Conservation (phyloP, 805 yeast genomes). For the Starmerella scarabaei region DNA sequence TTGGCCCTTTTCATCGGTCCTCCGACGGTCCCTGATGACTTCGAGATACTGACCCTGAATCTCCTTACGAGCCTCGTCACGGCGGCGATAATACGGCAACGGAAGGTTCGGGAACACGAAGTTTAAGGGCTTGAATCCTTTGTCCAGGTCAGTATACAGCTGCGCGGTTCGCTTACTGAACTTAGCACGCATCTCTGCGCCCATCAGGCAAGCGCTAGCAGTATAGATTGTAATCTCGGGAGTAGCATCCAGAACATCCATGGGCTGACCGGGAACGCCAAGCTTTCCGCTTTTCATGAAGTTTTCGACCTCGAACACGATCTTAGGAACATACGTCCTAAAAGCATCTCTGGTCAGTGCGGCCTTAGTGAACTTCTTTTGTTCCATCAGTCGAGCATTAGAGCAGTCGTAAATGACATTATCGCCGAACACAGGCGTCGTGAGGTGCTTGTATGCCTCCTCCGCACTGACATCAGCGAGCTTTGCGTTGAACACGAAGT, state of each 20-base stretch:
- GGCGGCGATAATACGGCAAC: slow-evolving; percentile 63
- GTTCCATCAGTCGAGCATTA: slow-evolving; percentile 89
- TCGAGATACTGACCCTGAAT: slow-evolving; percentile 72
- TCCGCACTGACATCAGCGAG: slow-evolving; percentile 86
- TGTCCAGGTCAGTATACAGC: slow-evolving; percentile 81
- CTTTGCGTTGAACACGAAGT: slow-evolving; percentile 84
- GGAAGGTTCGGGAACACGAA: slow-evolving; percentile 94
- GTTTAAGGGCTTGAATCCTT: slow-evolving; percentile 92
- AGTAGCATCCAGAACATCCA: slow-evolving; percentile 60
- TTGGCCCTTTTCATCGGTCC: slow-evolving; percentile 42
- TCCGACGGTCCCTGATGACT: slow-evolving; percentile 62
- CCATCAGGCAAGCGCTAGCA: slow-evolving; percentile 81
- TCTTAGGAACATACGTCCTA: slow-evolving; percentile 73
- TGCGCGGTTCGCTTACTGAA: slow-evolving; percentile 74
- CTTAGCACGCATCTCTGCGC: slow-evolving; percentile 77
- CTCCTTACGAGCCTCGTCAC: slow-evolving; percentile 78
- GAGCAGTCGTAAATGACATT: slow-evolving; percentile 98
- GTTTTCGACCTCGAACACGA: slow-evolving; percentile 58
- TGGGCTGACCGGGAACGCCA: slow-evolving; percentile 23
- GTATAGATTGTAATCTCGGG: slow-evolving; percentile 95
- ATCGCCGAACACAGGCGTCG: slow-evolving; percentile 98
- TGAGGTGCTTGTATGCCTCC: slow-evolving; percentile 86
- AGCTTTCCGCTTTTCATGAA: slow-evolving; percentile 40
- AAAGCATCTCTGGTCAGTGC: slow-evolving; percentile 81
- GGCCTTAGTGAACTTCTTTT: slow-evolving; percentile 87